Conservation (phyloP, 805 yeast genomes). For the Suhomyces emberorum region DNA sequence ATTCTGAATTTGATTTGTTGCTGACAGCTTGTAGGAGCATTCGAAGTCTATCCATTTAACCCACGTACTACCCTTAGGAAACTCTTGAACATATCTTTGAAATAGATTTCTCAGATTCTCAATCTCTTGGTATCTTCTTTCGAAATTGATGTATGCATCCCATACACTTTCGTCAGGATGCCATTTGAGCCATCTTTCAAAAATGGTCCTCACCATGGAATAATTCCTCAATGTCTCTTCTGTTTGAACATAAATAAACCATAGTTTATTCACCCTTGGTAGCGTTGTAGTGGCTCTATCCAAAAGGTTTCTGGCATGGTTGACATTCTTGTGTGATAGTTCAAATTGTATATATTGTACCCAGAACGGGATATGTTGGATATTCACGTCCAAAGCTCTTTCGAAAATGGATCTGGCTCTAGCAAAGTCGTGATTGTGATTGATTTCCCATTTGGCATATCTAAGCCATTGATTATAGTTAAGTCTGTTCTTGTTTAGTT, state of each 20-base stretch:
- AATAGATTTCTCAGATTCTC: slow-evolving; percentile 58
- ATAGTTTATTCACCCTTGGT: slow-evolving; percentile 80
- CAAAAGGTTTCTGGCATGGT: slow-evolving; percentile 84
- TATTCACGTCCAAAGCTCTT: slow-evolving; percentile 76
- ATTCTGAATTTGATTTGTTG: slow-evolving; percentile 35
- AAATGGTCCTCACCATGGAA: slow-evolving; percentile 59
- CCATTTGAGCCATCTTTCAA: slow-evolving; percentile 80
- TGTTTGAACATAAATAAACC: slow-evolving; percentile 79
- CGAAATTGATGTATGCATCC: slow-evolving; percentile 72
- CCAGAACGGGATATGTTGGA: slow-evolving; percentile 81
- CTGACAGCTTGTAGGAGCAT: slow-evolving; percentile 16
- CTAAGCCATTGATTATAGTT: slow-evolving; percentile 88
- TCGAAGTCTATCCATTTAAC: slow-evolving; percentile 74
- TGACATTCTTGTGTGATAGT: slow-evolving; percentile 64
- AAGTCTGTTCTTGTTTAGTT: slow-evolving; percentile 77
- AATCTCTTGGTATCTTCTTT: slow-evolving; percentile 57
- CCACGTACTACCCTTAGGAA: slow-evolving; percentile 63
- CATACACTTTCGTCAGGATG: slow-evolving; percentile 67
- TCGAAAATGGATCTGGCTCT: slow-evolving; percentile 88
- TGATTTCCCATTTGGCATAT: slow-evolving; percentile 84
- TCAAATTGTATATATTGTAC: slow-evolving; percentile 77
- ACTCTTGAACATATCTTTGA: slow-evolving; percentile 43
- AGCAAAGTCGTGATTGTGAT: slow-evolving; percentile 65
- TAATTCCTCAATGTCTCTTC: slow-evolving; percentile 76
- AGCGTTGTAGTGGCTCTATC: slow-evolving; percentile 71